Percentiles rank a stretch among this genome's conserved stretches.
phyloP scores from a whole-genome alignment of 495 filamentous ascomycete species.

The Aspergillus avenaceus region DNA sequence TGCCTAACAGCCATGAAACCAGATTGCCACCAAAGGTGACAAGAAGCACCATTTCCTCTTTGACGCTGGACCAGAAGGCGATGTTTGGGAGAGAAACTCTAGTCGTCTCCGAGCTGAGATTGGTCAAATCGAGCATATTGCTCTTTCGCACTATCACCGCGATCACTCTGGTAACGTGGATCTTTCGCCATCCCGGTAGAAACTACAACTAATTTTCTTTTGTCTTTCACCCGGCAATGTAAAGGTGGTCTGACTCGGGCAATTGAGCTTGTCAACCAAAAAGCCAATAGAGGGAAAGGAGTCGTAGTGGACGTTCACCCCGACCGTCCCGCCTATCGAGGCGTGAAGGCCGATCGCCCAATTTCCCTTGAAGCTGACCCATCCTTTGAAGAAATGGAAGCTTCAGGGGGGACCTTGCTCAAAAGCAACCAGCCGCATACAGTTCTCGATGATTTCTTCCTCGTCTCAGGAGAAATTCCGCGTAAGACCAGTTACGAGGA shows the following conservation, averaged over 20 bases:
- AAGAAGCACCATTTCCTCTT: slow-evolving; percentile 37
- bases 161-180: slow-evolving; percentile 37
- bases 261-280: slow-evolving; percentile 27
- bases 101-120: slow-evolving; percentile 27
- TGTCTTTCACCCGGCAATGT: no score
- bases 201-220: no score
- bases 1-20: no score
- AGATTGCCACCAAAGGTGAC: slow-evolving; percentile 35
- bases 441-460: slow-evolving; percentile 33
- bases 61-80: slow-evolving; percentile 43
- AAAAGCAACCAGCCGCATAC: slow-evolving; percentile 29
- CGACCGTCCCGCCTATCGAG: slow-evolving; percentile 34
- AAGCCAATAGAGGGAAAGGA: no score
- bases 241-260: slow-evolving; percentile 20
- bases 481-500: slow-evolving; percentile 35
- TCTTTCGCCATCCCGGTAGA: no score
- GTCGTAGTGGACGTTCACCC: slow-evolving; percentile 40
- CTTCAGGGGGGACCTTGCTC: slow-evolving; percentile 27
- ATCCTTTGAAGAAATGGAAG: slow-evolving; percentile 34
- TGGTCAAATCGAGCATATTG: slow-evolving; percentile 60
- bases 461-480: slow-evolving; percentile 41
- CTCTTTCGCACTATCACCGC: slow-evolving; percentile 56
- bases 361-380: slow-evolving; percentile 42
- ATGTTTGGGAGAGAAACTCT: slow-evolving; percentile 37
- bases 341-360: slow-evolving; percentile 24